Percentiles rank a stretch among this genome's conserved stretches.
These are phyloP conservation scores for Mollisiaceae sp. DNA, from an alignment of 2,329 filamentous ascomycete genomes.

Conservation along the genomic window DNA sequence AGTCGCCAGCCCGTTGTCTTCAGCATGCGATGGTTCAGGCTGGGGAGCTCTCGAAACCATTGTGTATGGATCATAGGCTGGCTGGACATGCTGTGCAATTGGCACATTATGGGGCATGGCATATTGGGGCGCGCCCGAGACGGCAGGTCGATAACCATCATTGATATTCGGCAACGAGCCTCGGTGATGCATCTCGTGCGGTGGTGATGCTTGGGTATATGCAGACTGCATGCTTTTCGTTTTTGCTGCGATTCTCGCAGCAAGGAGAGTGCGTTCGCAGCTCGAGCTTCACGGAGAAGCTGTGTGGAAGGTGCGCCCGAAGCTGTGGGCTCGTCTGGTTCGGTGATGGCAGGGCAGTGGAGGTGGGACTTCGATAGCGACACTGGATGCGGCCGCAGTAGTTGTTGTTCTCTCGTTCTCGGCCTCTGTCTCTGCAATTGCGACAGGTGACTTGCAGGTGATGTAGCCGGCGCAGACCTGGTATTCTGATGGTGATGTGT, in stretches of 20 bases:
- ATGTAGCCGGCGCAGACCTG: background rate
- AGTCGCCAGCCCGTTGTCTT: constrained; percentile 21
- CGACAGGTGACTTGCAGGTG: background rate
- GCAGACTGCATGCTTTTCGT: background rate
- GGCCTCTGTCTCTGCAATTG: background rate
- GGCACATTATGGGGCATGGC: background rate
- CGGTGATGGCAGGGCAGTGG: background rate
- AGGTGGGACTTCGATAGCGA: background rate
- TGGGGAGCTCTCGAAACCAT: constrained; percentile 28
- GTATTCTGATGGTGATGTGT: no score
- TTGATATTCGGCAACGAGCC: background rate
- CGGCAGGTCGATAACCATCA: background rate
- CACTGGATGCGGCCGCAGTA: background rate
- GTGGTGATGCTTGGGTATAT: background rate
- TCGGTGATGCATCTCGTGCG: constrained; percentile 1
- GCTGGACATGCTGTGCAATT: background rate
- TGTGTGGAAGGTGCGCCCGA: constrained; percentile 1
- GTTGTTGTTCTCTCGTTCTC: background rate
- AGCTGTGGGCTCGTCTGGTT: background rate
- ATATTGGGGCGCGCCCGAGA: constrained; percentile 2
- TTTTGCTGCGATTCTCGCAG: background rate
- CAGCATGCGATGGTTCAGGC: constrained; percentile 29
- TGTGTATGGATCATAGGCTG: constrained; percentile 7
- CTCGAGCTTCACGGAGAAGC: constrained; percentile 6
- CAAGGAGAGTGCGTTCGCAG: background rate